Percentiles rank a stretch among this genome's conserved stretches.
These are phyloP conservation scores for Chlorella sorokiniana DNA, from an alignment of 139 green algal genomes.

Conservation along the genomic window DNA sequence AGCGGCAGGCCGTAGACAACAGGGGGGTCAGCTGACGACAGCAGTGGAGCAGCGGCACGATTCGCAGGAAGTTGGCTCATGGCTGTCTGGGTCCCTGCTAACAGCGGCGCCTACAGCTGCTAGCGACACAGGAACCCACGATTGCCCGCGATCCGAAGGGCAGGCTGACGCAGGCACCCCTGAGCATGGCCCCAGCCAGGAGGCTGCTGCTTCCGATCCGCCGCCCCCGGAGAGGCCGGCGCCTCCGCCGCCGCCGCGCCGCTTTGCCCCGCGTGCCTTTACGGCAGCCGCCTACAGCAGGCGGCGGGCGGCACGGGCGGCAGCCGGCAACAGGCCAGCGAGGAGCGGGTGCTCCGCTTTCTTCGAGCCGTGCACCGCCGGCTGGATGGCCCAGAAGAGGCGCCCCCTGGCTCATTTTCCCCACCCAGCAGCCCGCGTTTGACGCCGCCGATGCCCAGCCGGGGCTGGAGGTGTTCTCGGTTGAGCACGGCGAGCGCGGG, in stretches of 20 bases:
- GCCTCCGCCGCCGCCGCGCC: neutral
- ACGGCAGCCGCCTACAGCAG: neutral
- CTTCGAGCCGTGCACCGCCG: neutral
- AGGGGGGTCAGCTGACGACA: neutral
- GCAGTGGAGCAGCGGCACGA: neutral
- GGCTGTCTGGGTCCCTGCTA: too few species aligned
- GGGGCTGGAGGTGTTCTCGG: conserved; percentile 8
- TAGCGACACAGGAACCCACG: too few species aligned
- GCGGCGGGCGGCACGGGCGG: neutral
- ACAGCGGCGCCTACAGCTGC: too few species aligned
- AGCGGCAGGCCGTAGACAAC: neutral
- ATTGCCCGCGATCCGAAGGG: too few species aligned
- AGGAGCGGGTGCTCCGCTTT: conserved; percentile 32
- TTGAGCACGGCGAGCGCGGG: conserved; percentile 36
- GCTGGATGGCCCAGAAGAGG: neutral
- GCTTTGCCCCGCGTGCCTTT: neutral
- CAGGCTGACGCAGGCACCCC: too few species aligned
- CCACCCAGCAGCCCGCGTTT: conserved; percentile 60
- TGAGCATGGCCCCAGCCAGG: too few species aligned
- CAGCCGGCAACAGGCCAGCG: neutral
- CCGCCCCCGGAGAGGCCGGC: too few species aligned
- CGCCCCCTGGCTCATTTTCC: conserved; percentile 38
- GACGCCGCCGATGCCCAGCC: conserved; percentile 47
- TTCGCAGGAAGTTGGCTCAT: too few species aligned
- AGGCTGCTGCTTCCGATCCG: too few species aligned